Base-by-base conservation (phyloP, 495 filamentous ascomycete genomes). In the Aspergillus baeticus region DNA sequence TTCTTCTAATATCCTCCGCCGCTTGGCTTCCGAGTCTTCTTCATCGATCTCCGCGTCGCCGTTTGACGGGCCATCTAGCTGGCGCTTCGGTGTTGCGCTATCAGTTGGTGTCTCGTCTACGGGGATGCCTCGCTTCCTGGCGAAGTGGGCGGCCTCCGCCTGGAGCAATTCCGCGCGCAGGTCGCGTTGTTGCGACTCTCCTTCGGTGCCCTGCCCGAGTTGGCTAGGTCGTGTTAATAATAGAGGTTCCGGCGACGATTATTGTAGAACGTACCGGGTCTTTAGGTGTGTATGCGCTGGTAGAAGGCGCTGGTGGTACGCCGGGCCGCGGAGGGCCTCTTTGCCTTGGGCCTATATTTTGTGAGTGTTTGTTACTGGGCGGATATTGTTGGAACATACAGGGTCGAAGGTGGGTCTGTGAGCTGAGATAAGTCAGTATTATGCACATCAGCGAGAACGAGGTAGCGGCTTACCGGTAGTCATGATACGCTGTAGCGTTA, bases 351-450 rank as follows among this genome's bases (percentile, higher is more conserved):
- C 92, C 89, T 92, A 57, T 56, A 54, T 21, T 52, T 17, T 35
- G 63, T 70, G 31, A 68, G 64, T 55, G 58, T 60, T 56, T 15
- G 39, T 35, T 23, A 10, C 44, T 37, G 29, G 20, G 10, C 13
- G 10, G 53, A 41, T 29, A 33, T 43, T 53, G 10, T n/a, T 42
- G 20, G 48, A 63, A 72, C 81, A 48, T 84, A 90, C 88, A 55
- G 92, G 92, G 68, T 97, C 92, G 63, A 97, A 97, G 0, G 92
- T 97, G 57, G 92, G 92, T 70, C 92, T 85, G 64, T 94, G 89
- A 33, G 83, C 82, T 79, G 65, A 66, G 36, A 22, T 6, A n/a
- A 15, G 55, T 79, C 55, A 79, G 69, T 36, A 60, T 47, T 33
- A 29, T 15, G 37, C 10, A 33, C 8, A 7, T 41, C 17, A n/a